Conservation (phyloP, 331 rosid species). For the Dryas integrifolia region DNA sequence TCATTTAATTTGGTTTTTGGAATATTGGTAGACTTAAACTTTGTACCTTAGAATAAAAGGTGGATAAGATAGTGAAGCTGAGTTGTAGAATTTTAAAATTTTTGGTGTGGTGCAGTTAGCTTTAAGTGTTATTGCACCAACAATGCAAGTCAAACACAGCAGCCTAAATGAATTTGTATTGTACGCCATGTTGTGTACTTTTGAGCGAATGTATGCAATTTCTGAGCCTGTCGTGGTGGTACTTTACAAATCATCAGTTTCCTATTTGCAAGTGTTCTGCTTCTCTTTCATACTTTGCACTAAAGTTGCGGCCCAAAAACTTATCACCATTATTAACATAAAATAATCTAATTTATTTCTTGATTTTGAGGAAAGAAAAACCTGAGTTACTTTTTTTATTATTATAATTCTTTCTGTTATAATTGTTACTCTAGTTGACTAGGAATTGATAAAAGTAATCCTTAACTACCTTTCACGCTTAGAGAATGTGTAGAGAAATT, state of each 20-base stretch:
- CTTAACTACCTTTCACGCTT: slow-evolving; percentile 80
- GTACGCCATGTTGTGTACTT: neutral
- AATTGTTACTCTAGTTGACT: neutral
- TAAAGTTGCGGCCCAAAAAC: neutral
- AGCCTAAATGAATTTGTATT: no score
- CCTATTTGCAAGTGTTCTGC: neutral
- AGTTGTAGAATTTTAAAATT: neutral
- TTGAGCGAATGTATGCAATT: neutral
- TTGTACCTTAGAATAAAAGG: neutral
- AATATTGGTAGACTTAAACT: neutral
- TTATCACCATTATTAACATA: neutral
- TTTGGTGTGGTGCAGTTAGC: neutral
- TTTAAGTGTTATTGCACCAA: no score
- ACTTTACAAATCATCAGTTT: neutral
- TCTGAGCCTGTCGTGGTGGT: neutral
- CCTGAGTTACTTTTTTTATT: neutral
- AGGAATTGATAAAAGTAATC: slow-evolving; percentile 27
- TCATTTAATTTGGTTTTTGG: neutral
- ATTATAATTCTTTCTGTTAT: neutral
- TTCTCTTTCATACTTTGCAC: neutral
- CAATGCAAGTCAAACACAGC: neutral
- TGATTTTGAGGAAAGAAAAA: neutral
- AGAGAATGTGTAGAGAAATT: slow-evolving; percentile 98
- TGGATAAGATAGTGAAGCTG: neutral
- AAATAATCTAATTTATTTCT: neutral